Conservation (phyloP, 805 yeast genomes). For the Pichia cabralensis region DNA sequence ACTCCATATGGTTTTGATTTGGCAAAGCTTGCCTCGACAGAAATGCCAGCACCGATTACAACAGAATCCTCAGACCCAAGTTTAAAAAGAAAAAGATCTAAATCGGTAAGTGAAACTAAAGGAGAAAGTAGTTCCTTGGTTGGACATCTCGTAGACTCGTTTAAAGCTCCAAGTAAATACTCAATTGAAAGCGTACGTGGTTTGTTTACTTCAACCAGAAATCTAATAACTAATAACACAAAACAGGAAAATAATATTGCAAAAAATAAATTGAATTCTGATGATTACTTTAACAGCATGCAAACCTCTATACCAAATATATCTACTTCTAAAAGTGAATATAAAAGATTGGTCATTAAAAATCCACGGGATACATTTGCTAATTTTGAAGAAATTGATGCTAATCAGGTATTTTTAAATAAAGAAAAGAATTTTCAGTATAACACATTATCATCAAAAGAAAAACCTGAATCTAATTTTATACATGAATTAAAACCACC, state of each 20-base stretch:
- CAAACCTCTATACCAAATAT: conserved; percentile 4
- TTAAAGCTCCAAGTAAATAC: conserved; percentile 14
- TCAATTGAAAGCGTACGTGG: conserved; percentile 23
- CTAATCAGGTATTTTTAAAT: conserved; percentile 20
- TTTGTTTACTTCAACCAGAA: conserved; percentile 22
- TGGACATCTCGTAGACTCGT: conserved; percentile 12
- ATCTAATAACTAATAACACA: neutral
- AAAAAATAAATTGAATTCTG: no score
- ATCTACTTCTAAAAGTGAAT: conserved; percentile 16
- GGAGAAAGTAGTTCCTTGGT: conserved; percentile 6
- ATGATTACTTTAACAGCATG: neutral
- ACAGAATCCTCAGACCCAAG: conserved; percentile 8
- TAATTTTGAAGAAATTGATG: conserved; percentile 22
- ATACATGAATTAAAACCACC: neutral
- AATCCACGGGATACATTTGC: conserved; percentile 18
- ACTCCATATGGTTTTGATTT: conserved; percentile 21
- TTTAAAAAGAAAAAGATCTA: conserved; percentile 18
- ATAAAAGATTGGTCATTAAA: conserved; percentile 19
- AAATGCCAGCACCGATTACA: conserved; percentile 25
- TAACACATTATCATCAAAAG: no score
- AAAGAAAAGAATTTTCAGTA: conserved; percentile 6
- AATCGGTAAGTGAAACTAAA: conserved; percentile 12
- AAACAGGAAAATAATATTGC: neutral
- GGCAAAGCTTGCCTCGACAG: conserved; percentile 9
- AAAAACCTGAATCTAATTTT: no score